phyloP scores from a whole-genome alignment of 805 yeast species.

The Candida qinlingensis region DNA sequence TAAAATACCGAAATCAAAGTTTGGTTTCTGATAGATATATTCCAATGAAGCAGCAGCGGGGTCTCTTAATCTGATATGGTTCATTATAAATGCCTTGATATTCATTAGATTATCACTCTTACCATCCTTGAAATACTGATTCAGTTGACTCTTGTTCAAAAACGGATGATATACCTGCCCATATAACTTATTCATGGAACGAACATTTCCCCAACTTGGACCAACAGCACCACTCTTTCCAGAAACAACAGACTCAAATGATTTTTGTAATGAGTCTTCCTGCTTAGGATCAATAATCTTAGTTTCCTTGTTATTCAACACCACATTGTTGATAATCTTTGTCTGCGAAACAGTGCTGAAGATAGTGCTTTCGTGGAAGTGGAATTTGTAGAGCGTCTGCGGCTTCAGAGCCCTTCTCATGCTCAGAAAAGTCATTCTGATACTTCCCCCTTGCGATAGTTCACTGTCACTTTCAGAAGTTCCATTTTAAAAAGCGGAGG shows the following conservation, averaged over 20 bases:
- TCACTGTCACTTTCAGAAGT: no score
- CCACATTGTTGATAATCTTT: slow-evolving; percentile 13
- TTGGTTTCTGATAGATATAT: slow-evolving; percentile 1
- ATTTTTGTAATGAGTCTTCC: slow-evolving; percentile 9
- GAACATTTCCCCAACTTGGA: not conserved
- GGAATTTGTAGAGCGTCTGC: slow-evolving; percentile 13
- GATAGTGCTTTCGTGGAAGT: slow-evolving; percentile 19
- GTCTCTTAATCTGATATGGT: slow-evolving; percentile 8
- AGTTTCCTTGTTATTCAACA: slow-evolving; percentile 10
- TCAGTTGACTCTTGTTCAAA: slow-evolving; percentile 11
- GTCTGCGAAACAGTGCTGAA: slow-evolving; percentile 17
- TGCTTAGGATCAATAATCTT: slow-evolving; percentile 9
- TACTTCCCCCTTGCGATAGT: no score
- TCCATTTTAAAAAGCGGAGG: no score
- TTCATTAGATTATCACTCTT: not conserved
- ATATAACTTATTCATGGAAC: slow-evolving; percentile 9
- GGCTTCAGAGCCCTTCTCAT: slow-evolving; percentile 5
- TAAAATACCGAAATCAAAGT: slow-evolving; percentile 19
- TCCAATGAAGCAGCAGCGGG: slow-evolving; percentile 7
- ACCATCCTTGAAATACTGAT: slow-evolving; percentile 8
- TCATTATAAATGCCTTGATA: slow-evolving; percentile 4
- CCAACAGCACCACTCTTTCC: not conserved
- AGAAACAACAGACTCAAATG: slow-evolving; percentile 11
- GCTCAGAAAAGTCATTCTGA: not conserved
- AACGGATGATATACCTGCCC: slow-evolving; percentile 19